Evolutionary conservation across 179 eudicot species (phyloP), one percentile per base, ranked within the genome.

Genomic region (Beta corolliflora): DNA sequence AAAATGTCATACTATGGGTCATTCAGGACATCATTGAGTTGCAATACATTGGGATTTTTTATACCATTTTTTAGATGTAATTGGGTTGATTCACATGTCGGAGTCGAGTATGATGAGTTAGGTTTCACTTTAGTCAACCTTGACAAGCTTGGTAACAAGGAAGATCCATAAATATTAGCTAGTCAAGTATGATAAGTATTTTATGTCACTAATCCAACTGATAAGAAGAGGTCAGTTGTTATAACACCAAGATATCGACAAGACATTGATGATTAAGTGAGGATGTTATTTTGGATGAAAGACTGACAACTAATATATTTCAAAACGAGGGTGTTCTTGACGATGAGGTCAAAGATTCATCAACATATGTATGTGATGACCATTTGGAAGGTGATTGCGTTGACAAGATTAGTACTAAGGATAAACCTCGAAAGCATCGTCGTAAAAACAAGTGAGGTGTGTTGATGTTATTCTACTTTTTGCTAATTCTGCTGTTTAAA

Each of bases 1-100:
- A 72, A 18, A 10, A 61, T 80, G 83, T 2, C 41, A 10, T 80
- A 80, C 54, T 80, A 50, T 53, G 75, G 83, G 59, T 54, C 48
- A 54, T 74, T 74, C 50, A 74, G 23, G 46, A 74, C 1, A 74
- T 74, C 15, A 16, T 12, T 55, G 77, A 74, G 77, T 12, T 55
- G 64, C 77, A 55, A 2, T 74, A 55, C 44, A 31, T 5, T 4
- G n/a, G 64, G 21, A 5, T 74, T 55, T 36, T 25, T 29, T 0
- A 29, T 56, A 74, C 65, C 77, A 4, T 13, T 31, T 31, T 74
- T 74, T 25, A 11, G 50, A 1, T 74, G 63, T 15, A 74, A 74
- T 21, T 74, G 64, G 63, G 65, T 25, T 55, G 65, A 72, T 2
- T 75, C 55, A 1, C 55, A 74, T n/a, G 56, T 1, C 3, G 46